phyloP scores from a whole-genome alignment of 768 basidiomycete genomes.

The Suillus brevipes region DNA sequence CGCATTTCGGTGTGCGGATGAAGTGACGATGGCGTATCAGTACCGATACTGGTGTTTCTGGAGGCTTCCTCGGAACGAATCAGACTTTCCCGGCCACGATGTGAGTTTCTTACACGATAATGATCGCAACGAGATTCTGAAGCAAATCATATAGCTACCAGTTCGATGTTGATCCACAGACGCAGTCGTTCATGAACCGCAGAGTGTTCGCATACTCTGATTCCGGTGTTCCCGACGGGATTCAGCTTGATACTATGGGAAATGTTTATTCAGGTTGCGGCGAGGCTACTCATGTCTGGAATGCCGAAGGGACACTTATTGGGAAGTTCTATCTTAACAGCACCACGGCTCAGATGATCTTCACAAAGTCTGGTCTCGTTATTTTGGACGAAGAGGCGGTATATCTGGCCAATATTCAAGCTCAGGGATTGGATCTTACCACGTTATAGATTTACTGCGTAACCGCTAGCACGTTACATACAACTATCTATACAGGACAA shows the following conservation, averaged over 20 bases:
- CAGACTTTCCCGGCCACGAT: constrained; percentile 66
- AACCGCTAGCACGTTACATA: constrained; percentile 17
- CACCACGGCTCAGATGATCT: constrained; percentile 40
- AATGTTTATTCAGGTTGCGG: constrained; percentile 70
- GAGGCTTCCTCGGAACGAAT: constrained; percentile 50
- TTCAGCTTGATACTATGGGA: constrained; percentile 61
- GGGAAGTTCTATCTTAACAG: constrained; percentile 60
- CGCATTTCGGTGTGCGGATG: constrained; percentile 7
- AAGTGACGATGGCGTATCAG: constrained; percentile 22
- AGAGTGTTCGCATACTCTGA: constrained; percentile 69
- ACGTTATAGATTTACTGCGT: constrained; percentile 5
- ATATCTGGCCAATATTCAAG: constrained; percentile 38
- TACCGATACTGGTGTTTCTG: constrained; percentile 33
- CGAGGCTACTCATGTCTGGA: constrained; percentile 71
- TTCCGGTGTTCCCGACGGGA: constrained; percentile 65
- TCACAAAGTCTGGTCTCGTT: constrained; percentile 41
- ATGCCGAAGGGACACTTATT: constrained; percentile 51
- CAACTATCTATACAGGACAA: background rate
- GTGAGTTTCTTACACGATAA: constrained; percentile 38
- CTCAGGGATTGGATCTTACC: constrained; percentile 29
- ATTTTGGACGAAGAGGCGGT: constrained; percentile 42
- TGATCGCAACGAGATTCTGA: background rate
- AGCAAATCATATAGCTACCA: constrained; percentile 48
- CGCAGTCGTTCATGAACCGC: constrained; percentile 56
- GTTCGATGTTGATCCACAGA: constrained; percentile 61